Base-by-base conservation (phyloP, 2,329 filamentous ascomycete species). In the Lachnum nothofagi region DNA sequence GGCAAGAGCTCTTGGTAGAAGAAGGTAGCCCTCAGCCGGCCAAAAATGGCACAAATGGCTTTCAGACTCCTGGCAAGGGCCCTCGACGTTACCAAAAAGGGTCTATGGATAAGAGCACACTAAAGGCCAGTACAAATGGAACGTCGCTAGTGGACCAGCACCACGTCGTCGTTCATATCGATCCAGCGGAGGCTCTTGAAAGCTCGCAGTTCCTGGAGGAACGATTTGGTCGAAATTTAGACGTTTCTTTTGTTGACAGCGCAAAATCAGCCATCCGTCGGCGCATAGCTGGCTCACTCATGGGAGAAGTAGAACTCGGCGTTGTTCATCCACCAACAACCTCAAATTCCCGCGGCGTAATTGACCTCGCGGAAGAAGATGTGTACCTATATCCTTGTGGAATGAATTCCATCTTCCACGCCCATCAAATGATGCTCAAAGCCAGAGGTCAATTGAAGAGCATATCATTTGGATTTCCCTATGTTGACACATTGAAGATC, bases 381-480 rank as follows among this genome's bases (percentile, higher is more conserved):
- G 86, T 98, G 29, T 95, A 89, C 62, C 76, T 98, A 0, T 91
- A 86, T 58, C 88, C 91, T 0, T 85, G 80, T 34, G 93, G 93
- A 31, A 98, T 98, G 91, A 96, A 89, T 63, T 83, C 91, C 44
- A 96, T 98, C 38, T 98, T 89, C 71, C 89, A 88, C 59, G 78
- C 87, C 0, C 93, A 98, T 65, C 82, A 85, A 42, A 80, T 80
- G 37, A 72, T 96, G 43, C 72, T 91, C 54, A 72, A 74, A 44
- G 76, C 80, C 0, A 79, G 83, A 31, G 82, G 82, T 3, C 71
- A 75, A 6, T 64, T 79, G 51, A 86, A 88, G 68, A 94, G 89
- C 66, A 82, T 98, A 63, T 91, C 86, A 62, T 96, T 89, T 63
- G 93, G 93, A n/a, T 98, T 98, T 60, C 90, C 93, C 0, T 98